phyloP scores from a whole-genome alignment of 2,329 filamentous ascomycete species.

The Talaromyces sp. region DNA sequence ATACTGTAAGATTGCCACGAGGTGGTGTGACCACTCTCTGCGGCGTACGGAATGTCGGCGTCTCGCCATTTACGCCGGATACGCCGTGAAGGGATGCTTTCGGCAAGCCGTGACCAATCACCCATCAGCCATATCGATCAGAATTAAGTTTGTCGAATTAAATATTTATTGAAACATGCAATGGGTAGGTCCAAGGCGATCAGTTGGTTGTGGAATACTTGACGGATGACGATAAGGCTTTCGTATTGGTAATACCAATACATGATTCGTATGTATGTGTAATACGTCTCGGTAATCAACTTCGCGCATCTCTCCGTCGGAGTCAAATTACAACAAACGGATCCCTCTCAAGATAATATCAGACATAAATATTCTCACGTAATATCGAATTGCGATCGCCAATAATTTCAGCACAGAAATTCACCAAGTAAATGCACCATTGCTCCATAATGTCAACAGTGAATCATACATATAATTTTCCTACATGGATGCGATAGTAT shows the following conservation, averaged over 20 bases:
- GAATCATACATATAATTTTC: neutral
- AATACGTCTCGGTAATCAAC: neutral
- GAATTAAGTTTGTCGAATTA: neutral
- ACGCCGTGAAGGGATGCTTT: constrained; percentile 1
- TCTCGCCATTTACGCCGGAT: constrained; percentile 1
- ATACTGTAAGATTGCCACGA: constrained; percentile 4
- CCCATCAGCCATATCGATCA: neutral
- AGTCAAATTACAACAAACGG: neutral
- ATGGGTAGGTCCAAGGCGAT: neutral
- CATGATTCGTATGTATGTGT: neutral
- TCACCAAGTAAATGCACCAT: neutral
- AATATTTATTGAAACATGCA: neutral
- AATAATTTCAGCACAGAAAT: neutral
- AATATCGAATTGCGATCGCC: neutral
- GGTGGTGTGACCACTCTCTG: neutral
- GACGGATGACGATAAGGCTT: neutral
- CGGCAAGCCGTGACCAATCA: neutral
- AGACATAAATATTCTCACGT: neutral
- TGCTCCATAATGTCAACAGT: neutral
- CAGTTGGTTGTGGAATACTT: neutral
- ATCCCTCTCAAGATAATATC: neutral
- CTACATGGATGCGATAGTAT: neutral
- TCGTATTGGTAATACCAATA: neutral
- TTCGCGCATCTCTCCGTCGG: neutral
- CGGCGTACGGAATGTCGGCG: neutral